Evolutionary conservation across 352 stramenopile genomes (phyloP).

Genomic region (Globisporangium splendens): DNA sequence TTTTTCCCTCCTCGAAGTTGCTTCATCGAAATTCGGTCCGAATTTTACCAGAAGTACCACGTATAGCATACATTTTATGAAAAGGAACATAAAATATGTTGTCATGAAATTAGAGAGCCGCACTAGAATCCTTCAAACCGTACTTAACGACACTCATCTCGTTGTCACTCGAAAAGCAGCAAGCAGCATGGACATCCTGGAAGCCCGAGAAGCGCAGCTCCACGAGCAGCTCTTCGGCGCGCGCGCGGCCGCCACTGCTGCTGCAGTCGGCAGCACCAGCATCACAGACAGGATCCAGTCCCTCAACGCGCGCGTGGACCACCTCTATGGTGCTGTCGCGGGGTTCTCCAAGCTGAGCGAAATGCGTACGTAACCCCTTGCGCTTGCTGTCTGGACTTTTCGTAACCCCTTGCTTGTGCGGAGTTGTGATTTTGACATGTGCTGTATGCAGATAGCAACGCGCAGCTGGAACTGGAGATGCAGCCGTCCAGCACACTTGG

Average conservation of each 20-base stretch:
- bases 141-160: too few species aligned
- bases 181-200: constrained; percentile 54
- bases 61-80: too few species aligned
- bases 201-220: constrained; percentile 42
- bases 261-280: background rate
- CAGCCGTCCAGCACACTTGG: constrained; percentile 22
- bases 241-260: constrained; percentile 1
- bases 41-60: too few species aligned
- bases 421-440: background rate
- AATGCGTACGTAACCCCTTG: constrained; percentile 29
- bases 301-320: constrained; percentile 27
- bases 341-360: constrained; percentile 43
- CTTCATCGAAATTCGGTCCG: too few species aligned
- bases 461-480: constrained; percentile 32
- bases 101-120: too few species aligned
- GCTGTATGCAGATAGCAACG: constrained; percentile 26
- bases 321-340: constrained; percentile 25
- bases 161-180: constrained; percentile 2
- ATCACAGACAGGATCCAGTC: constrained; percentile 21
- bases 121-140: background rate
- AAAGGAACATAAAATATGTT: too few species aligned
- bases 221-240: constrained; percentile 27
- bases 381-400: too few species aligned
- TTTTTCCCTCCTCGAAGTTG: too few species aligned
- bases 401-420: too few species aligned